Evolutionary conservation across 129 eudicot genomes (phyloP).

Genomic region (Silybum marianum): DNA sequence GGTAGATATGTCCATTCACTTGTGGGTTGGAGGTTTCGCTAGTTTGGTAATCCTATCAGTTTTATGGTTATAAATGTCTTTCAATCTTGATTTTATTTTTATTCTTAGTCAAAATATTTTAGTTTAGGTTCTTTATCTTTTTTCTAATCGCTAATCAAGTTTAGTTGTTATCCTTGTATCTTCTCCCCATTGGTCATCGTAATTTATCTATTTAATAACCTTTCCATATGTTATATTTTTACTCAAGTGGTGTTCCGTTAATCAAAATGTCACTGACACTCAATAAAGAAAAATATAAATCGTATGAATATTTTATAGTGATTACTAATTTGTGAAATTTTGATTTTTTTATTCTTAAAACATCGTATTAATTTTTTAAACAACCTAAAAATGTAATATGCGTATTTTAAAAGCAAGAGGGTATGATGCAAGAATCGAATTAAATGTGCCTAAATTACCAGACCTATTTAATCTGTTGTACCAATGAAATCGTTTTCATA

Average conservation of each 20-base stretch:
- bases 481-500: not conserved
- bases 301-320: not conserved
- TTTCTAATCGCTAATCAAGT: not conserved
- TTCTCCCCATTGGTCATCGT: not conserved
- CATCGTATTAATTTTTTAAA: not conserved
- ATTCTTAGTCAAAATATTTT: not conserved
- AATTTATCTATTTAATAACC: not conserved
- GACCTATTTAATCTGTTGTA: constrained; percentile 2
- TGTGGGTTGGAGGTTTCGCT: not conserved
- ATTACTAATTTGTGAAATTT: not conserved
- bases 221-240: no score
- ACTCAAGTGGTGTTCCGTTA: not conserved
- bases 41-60: not conserved
- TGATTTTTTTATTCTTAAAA: not conserved
- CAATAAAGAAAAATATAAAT: no score
- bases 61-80: not conserved
- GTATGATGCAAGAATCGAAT: not conserved
- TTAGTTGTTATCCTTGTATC: not conserved
- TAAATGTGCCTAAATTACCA: not conserved
- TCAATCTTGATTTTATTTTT: not conserved
- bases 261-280: no score
- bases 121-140: not conserved
- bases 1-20: not conserved
- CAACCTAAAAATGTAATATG: not conserved
- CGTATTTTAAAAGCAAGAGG: not conserved